Evolutionary conservation across 208 protist genomes (phyloP), one percentile per base, ranked within the genome.

Genomic region (Acanthamoeba castellanii): DNA sequence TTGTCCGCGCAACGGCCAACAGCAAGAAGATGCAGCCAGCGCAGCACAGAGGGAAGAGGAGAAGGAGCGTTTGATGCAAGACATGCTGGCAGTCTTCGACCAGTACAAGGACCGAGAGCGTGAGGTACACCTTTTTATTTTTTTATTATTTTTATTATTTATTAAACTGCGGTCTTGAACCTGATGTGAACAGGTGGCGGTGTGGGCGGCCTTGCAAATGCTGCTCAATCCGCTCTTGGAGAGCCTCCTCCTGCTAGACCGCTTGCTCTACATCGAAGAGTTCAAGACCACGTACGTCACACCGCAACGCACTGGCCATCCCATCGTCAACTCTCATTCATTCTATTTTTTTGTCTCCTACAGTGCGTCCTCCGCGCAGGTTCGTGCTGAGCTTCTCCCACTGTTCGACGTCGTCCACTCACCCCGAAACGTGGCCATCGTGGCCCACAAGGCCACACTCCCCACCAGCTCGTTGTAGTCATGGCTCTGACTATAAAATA

Each of bases 191-290:
- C 6, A 88, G 81, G 50, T 88, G n/a, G 81, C 81, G 32, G 87
- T 76, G 25, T 92, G 87, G 87, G 61, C 64, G 0, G 52, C 59
- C 18, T 20, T 92, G 59, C 87, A 92, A n/a, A 68, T 92, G 87
- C 32, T 76, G 0, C 87, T 92, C 61, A 92, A 76, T n/a, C 87
- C 87, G 30, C 27, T 92, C 14, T 27, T 92, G 11, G 87, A 92
- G 61, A 57, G 61, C 27, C 64, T 92, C 20, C 37, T 92, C 59
- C 87, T 92, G 9, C 34, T 92, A 27, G 87, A 92, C 25, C n/a
- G 87, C 0, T 25, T 76, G 7, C 87, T 92, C 47, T 76, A 92
- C 87, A 42, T 92, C 27, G 61, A 92, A n/a, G 87, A 92, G n/a
- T 76, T 30, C 55, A 68, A 57, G 61, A 3, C 55, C 37, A 25